These are phyloP conservation scores for Cytospora schulzeri DNA, from an alignment of 2,329 filamentous ascomycete species.

Conservation along the genomic window DNA sequence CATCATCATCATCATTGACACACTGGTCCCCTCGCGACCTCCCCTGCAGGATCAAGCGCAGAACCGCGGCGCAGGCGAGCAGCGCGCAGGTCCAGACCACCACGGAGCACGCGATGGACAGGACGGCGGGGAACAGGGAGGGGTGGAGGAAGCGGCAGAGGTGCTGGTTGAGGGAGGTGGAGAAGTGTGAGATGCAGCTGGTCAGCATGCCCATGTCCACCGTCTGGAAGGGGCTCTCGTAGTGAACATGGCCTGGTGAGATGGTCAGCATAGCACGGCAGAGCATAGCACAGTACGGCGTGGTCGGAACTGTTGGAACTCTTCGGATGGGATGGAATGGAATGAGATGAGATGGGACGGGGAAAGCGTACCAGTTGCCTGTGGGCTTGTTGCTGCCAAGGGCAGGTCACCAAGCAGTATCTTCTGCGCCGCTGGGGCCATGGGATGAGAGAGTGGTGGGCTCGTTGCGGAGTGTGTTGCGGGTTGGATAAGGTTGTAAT, in stretches of 20 bases:
- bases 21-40: not conserved
- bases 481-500: too few species aligned
- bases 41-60: not conserved
- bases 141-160: not conserved
- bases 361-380: constrained; percentile 1
- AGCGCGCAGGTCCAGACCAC: not conserved
- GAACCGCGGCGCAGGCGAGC: not conserved
- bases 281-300: too few species aligned
- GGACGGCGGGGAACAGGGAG: not conserved
- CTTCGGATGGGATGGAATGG: not conserved
- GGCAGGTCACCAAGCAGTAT: constrained; percentile 14
- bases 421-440: constrained; percentile 17
- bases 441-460: not conserved
- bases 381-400: constrained; percentile 1
- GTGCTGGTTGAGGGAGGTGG: not conserved
- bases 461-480: not conserved
- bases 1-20: not conserved
- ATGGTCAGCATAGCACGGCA: constrained; percentile 11
- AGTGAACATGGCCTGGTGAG: constrained; percentile 8
- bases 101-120: not conserved
- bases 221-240: constrained; percentile 21
- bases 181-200: not conserved
- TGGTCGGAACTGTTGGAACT: too few species aligned
- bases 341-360: not conserved
- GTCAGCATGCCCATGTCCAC: not conserved